Evolutionary conservation across 2,329 filamentous ascomycete genomes (phyloP), one percentile per base, ranked within the genome.

Genomic region (Claviceps fusiformis): DNA sequence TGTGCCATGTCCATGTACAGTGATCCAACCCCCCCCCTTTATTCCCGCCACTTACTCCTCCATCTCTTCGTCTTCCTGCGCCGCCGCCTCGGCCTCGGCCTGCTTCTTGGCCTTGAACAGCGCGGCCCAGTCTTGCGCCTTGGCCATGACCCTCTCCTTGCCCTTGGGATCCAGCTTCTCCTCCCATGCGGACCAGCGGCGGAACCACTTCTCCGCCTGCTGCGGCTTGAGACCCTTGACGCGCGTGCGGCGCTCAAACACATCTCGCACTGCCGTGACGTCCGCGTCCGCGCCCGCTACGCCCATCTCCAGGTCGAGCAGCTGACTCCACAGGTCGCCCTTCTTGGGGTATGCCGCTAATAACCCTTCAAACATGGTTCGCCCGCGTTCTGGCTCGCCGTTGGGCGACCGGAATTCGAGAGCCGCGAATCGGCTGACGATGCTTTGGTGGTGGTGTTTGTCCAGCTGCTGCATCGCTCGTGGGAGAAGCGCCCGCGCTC

Each of bases 291-390:
- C 24, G 53, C 39, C 39, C 39, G 82, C 76, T 41, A 77, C 78
- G 17, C 79, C 76, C 58, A 84, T 78, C 73, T 98, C 93, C 55
- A 96, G 78, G 66, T 95, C 90, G 1, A 96, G 73, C 60, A 95
- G 83, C 70, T 95, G 85, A 69, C 89, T 93, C 92, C 92, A 97
- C 53, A 97, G 75, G 67, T 96, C 90, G 57, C 89, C 82, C 68
- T 89, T 88, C 75, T 95, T 95, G 49, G 90, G 89, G 74, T 86
- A 95, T 5, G 86, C 85, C 41, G 82, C 80, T 8, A 98, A 77
- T 9, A 98, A 77, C 44, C 86, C 87, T 70, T 96, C 92, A 63
- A 97, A 97, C 65, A 97, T 85, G 31, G 95, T 98, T 19, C 95
- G 86, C 10, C 93, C 93, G 56, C 89, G 87, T 72, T 98, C 95